Conservation (phyloP, 306 rosid genomes). For the Ochetophila trinervis region DNA sequence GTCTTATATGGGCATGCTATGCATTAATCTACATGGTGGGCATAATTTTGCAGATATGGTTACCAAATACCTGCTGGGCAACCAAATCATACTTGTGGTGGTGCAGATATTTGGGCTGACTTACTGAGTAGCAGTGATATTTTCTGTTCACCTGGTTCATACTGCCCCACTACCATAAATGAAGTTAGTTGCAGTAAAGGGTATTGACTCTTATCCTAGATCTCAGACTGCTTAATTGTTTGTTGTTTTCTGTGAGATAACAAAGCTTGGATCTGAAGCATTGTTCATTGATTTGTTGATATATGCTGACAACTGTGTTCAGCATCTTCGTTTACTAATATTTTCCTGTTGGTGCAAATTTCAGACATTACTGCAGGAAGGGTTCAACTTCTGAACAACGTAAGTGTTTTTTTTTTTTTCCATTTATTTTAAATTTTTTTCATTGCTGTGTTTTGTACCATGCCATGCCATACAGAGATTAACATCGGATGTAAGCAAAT, state of each 20-base stretch:
- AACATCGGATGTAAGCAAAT: no score
- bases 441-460: background rate
- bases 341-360: slow-evolving; percentile 30
- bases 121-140: slow-evolving; percentile 52
- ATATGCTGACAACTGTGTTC: slow-evolving; percentile 17
- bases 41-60: slow-evolving; percentile 54
- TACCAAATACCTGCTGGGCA: slow-evolving; percentile 69
- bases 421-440: background rate
- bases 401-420: slow-evolving; percentile 46
- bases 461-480: no score
- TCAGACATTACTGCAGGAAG: slow-evolving; percentile 79
- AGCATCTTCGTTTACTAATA: slow-evolving; percentile 26
- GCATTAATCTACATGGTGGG: slow-evolving; percentile 19
- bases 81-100: slow-evolving; percentile 65
- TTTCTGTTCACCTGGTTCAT: slow-evolving; percentile 81
- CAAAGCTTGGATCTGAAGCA: slow-evolving; percentile 4
- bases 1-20: slow-evolving; percentile 3
- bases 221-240: slow-evolving; percentile 22
- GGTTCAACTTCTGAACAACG: slow-evolving; percentile 60
- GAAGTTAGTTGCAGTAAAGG: slow-evolving; percentile 61
- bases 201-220: slow-evolving; percentile 53
- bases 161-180: slow-evolving; percentile 60
- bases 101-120: slow-evolving; percentile 75
- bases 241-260: slow-evolving; percentile 23
- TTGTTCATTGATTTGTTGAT: slow-evolving; percentile 3